Percentiles rank a stretch among this genome's conserved stretches.
Conservation (phyloP, 345 rosid genomes). For the Syzygium grande region DNA sequence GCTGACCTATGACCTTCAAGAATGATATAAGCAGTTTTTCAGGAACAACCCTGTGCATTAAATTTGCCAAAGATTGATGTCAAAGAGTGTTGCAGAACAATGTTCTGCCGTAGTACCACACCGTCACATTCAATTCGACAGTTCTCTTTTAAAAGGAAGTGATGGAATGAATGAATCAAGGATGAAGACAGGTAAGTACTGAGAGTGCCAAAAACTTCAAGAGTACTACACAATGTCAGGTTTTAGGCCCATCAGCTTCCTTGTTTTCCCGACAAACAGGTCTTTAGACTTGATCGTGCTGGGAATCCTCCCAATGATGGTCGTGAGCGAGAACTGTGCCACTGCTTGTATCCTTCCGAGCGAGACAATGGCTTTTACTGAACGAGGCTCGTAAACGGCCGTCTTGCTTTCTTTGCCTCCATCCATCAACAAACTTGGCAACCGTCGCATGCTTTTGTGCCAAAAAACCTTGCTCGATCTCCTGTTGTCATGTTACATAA, state of each 20-base stretch:
- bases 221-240: conserved; percentile 9
- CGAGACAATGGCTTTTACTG: conserved; percentile 46
- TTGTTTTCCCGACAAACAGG: conserved; percentile 19
- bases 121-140: neutral
- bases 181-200: neutral
- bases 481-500: conserved; percentile 24
- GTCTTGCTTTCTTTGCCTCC: conserved; percentile 47
- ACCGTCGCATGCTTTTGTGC: conserved; percentile 62
- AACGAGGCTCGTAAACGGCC: conserved; percentile 37
- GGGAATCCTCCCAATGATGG: conserved; percentile 24
- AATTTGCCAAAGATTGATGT: neutral
- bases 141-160: neutral
- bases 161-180: neutral
- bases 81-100: neutral
- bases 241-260: conserved; percentile 28
- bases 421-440: conserved; percentile 38
- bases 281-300: conserved; percentile 30
- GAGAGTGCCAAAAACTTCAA: neutral
- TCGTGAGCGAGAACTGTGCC: conserved; percentile 48
- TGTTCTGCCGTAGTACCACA: neutral
- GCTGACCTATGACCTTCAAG: neutral
- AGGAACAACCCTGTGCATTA: neutral
- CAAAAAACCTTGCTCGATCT: conserved; percentile 68
- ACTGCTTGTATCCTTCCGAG: conserved; percentile 68
- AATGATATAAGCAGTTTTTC: neutral